These are phyloP conservation scores for Escovopsis sp. DNA, from an alignment of 2,329 filamentous ascomycete species.

Conservation along the genomic window DNA sequence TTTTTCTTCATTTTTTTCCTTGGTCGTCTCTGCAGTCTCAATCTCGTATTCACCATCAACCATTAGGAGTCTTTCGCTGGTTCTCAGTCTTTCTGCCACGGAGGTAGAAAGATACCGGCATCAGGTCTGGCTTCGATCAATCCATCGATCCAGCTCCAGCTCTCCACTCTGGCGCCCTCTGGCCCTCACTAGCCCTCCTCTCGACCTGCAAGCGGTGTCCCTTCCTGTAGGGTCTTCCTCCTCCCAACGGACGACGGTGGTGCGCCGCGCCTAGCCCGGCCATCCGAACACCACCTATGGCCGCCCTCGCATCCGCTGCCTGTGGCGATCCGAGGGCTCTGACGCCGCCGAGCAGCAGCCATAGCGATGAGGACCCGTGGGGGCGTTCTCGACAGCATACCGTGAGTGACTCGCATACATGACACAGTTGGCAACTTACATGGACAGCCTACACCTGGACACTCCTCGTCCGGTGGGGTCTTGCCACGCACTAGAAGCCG, in stretches of 20 bases:
- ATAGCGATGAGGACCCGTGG: constrained; percentile 34
- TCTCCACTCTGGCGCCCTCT: too few species aligned
- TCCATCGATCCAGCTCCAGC: too few species aligned
- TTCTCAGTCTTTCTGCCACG: too few species aligned
- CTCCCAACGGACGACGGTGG: constrained; percentile 11
- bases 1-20: background rate
- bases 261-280: constrained; percentile 5
- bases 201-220: too few species aligned
- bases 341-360: constrained; percentile 33
- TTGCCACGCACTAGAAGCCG: background rate
- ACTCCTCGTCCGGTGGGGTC: background rate
- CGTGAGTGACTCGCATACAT: constrained; percentile 19
- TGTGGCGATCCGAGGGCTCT: constrained; percentile 32
- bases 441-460: background rate
- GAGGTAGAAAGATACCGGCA: too few species aligned
- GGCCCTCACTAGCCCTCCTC: too few species aligned
- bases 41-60: background rate
- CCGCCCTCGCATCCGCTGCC: constrained; percentile 33
- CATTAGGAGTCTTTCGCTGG: too few species aligned
- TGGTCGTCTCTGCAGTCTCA: background rate
- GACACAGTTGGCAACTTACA: background rate
- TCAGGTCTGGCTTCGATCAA: too few species aligned
- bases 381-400: constrained; percentile 18
- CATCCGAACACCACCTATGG: constrained; percentile 23
- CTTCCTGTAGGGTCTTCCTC: too few species aligned